Percentiles rank a stretch among this genome's conserved stretches.
phyloP scores from a whole-genome alignment of 805 yeast species.

The Kazachstania taianensis region DNA sequence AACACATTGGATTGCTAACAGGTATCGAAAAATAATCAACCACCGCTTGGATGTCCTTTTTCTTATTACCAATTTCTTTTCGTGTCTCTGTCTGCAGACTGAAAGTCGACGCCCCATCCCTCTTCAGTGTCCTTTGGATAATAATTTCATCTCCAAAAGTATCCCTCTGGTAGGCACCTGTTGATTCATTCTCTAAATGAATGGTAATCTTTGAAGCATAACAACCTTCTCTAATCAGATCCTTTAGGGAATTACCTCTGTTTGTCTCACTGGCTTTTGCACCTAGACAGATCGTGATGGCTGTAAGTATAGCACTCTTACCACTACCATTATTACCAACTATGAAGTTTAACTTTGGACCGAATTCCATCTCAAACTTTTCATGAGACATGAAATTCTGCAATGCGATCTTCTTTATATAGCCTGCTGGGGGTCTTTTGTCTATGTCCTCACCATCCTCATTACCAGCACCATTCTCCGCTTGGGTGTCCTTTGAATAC shows the following conservation, averaged over 20 bases:
- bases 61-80: conserved; percentile 47
- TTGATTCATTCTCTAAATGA: conserved; percentile 52
- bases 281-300: conserved; percentile 78
- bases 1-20: conserved; percentile 84
- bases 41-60: conserved; percentile 55
- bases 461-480: background rate
- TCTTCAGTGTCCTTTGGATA: conserved; percentile 55
- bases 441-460: background rate
- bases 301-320: conserved; percentile 79
- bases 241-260: conserved; percentile 64
- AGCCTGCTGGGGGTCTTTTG: conserved; percentile 41
- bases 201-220: conserved; percentile 58
- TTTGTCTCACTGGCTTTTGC: conserved; percentile 82
- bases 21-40: conserved; percentile 63
- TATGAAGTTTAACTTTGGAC: conserved; percentile 75
- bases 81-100: conserved; percentile 44
- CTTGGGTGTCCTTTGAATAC: conserved; percentile 3
- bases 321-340: conserved; percentile 91
- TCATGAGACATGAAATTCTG: conserved; percentile 87
- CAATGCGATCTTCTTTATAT: conserved; percentile 50
- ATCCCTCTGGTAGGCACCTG: conserved; percentile 53
- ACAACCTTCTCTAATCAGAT: conserved; percentile 68
- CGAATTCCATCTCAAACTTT: conserved; percentile 61
- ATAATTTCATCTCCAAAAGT: conserved; percentile 59
- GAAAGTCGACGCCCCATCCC: conserved; percentile 45